Evolutionary conservation across 2,329 filamentous ascomycete species (phyloP), one percentile per base, ranked within the genome.

Genomic region (Cryphonectria naterciae): DNA sequence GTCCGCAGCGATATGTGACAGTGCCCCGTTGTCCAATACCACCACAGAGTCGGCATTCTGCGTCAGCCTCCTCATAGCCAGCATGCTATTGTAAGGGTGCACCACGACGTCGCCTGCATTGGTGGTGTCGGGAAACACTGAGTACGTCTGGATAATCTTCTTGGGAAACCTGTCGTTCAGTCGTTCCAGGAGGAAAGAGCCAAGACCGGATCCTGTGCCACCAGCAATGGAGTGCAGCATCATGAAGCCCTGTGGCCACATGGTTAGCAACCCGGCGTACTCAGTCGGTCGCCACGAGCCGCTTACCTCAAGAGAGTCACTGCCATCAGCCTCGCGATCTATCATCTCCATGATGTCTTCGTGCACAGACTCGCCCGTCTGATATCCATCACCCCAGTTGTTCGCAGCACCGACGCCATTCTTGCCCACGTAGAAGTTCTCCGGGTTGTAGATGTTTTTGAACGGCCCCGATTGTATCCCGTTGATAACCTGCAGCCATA

Each of bases 281-380:
- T 7, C 13, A 35, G 15, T n/a, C 15, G 17, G 22, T 2, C 5
- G 17, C 11, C 10, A 8, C 32, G 46, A 17, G 6, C 35, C n/a
- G 62, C 80, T 52, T 80, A 92, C 92, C 85, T 99, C 96, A 4
- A 99, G 87, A 67, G 95, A 98, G 81, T 99, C 96, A 80, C 95
- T 98, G 43, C 97, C 97, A 81, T 99, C 96, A 22, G 97, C 96
- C 81, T 99, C 96, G 72, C 96, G 92, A 79, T 99, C 96, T 78
- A 99, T 97, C 94, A 99, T 99, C 80, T 99, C 97, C 87, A 99
- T 93, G 69, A 99, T 94, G 80, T 99, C 96, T 81, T 99, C 96
- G 76, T 95, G 94, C 28, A 99, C 94, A 61, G 88, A 86, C 80
- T 98, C 95, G 75, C 95, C 96, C 68, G 93, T 95, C 75, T 96